Conservation (phyloP, 805 yeast species). For the Yarrowia sp. region DNA sequence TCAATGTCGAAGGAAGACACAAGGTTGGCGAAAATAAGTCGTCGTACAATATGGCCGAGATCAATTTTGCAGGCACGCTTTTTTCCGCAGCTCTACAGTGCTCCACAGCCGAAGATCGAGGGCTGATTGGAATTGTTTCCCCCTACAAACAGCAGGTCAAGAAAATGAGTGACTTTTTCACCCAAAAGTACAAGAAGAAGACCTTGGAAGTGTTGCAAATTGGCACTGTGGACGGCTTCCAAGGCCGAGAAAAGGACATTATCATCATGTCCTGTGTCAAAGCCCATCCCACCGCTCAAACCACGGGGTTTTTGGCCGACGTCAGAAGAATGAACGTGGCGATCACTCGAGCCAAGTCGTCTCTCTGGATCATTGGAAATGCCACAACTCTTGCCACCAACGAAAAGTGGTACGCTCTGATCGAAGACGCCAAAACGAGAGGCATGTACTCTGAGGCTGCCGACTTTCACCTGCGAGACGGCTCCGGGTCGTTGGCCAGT, state of each 20-base stretch:
- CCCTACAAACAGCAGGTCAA: neutral
- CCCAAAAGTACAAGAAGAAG: neutral
- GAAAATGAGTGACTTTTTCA: neutral
- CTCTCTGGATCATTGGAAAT: constrained; percentile 3
- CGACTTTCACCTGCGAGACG: neutral
- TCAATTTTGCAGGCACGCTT: neutral
- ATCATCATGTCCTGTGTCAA: neutral
- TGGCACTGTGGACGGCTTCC: neutral
- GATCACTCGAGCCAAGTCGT: neutral
- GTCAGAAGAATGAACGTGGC: neutral
- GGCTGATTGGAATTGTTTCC: neutral
- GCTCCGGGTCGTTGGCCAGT: neutral
- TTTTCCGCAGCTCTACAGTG: neutral
- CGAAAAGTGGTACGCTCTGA: neutral
- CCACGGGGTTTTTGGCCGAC: neutral
- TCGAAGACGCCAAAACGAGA: neutral
- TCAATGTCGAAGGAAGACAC: neutral
- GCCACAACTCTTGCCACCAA: neutral
- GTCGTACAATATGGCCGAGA: neutral
- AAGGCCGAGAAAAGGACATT: neutral
- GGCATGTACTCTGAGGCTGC: neutral
- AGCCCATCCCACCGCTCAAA: neutral
- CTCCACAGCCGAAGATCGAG: neutral
- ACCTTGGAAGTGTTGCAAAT: neutral
- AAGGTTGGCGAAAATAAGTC: neutral